phyloP scores from a whole-genome alignment of 1,284 basidiomycete genomes.

The Apiotrichum domesticum region DNA sequence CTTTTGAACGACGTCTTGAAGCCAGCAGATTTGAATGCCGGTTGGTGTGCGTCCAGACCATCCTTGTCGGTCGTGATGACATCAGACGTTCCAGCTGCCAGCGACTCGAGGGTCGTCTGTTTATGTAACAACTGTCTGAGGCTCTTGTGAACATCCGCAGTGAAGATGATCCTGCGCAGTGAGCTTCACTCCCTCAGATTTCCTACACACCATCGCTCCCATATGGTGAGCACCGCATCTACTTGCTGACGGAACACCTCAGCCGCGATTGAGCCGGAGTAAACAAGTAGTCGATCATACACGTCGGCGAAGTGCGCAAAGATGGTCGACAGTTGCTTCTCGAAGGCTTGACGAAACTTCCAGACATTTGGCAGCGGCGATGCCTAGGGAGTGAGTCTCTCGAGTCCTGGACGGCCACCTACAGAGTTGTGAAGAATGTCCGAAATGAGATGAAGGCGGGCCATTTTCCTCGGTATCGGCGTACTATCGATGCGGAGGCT shows the following conservation, averaged over 20 bases:
- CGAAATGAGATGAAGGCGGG: conserved; percentile 88
- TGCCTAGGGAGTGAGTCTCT: conserved; percentile 19
- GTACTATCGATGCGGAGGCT: conserved; percentile 79
- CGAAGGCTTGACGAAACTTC: conserved; percentile 89
- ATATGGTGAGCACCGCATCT: conserved; percentile 74
- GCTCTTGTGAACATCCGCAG: conserved; percentile 69
- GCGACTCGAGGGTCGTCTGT: conserved; percentile 25
- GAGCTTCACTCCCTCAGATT: background rate
- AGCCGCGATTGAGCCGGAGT: conserved; percentile 81
- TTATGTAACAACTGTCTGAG: conserved; percentile 69
- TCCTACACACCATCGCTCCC: conserved; percentile 70
- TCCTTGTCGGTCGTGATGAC: background rate
- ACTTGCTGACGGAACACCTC: conserved; percentile 90
- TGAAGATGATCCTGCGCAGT: conserved; percentile 65
- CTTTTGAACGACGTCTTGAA: conserved; percentile 47
- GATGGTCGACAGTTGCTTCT: conserved; percentile 73
- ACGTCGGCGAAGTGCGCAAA: conserved; percentile 92
- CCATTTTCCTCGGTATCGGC: conserved; percentile 90
- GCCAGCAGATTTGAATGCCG: conserved; percentile 73
- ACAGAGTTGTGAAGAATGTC: conserved; percentile 96
- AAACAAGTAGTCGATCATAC: conserved; percentile 66
- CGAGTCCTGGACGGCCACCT: conserved; percentile 1
- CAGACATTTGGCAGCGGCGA: conserved; percentile 55
- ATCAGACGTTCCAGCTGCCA: background rate
- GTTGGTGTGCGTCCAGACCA: conserved; percentile 24